Evolutionary conservation across 2,329 filamentous ascomycete genomes (phyloP), one percentile per base, ranked within the genome.

Genomic region (Elsinoe fawcettii): DNA sequence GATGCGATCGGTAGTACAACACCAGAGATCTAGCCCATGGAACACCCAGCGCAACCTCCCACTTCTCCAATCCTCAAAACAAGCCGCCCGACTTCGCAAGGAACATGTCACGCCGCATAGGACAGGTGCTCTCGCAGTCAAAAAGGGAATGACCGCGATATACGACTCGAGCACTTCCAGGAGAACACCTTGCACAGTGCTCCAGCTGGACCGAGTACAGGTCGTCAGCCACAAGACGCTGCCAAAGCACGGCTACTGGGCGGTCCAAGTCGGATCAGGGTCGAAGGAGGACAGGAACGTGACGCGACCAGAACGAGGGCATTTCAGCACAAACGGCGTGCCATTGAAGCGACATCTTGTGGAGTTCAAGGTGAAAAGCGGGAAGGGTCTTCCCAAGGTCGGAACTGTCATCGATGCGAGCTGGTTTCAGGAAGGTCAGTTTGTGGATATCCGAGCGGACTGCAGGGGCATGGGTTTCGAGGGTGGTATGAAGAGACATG

Each of bases 401-500:
- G 93, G 93, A 41, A 77, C 85, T 65, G 77, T 81, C 65, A 81
- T 99, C 63, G 80, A 81, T 60, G 89, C 93, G n/a, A 85, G 88
- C 67, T 95, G 93, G 88, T 97, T 97, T 75, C 80, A 85, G 66
- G 82, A 86, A 67, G 93, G 93, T 16, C 90, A 96, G 74, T 95
- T 84, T 72, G 87, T 99, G 60, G 93, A 99, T 75, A 85, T 90
- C 56, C 81, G 85, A 66, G 86, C 84, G 51, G 83, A 87, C 67
- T 86, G 84, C 65, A 83, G 88, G 69, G 93, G 93, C 55, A 92
- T 90, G 82, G 93, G 93, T 6, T 99, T 96, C 71, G 89, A 87
- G 8, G 93, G 93, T 80, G 93, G 89, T 64, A 99, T 99, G 93
- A 99, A 99, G 83, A 81, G 88, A 65, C 88, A 92, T 75, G 90